phyloP scores from a whole-genome alignment of 805 yeast genomes.

The Hanseniaspora taiwanica region DNA sequence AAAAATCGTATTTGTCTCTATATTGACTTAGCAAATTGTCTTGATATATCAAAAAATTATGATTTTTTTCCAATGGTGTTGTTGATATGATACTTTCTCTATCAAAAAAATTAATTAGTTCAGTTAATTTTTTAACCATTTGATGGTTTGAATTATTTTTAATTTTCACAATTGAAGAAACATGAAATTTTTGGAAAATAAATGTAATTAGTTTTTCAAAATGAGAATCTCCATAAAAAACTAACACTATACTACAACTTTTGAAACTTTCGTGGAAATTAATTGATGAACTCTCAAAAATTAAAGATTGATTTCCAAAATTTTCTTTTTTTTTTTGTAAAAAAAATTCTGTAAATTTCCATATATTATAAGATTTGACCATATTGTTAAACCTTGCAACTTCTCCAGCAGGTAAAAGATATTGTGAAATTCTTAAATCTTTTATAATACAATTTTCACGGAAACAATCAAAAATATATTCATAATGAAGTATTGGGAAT shows the following conservation, averaged over 20 bases:
- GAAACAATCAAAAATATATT: conserved; percentile 41
- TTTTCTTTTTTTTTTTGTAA: too few species aligned
- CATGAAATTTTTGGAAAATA: conserved; percentile 12
- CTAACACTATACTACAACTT: conserved; percentile 11
- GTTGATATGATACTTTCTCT: too few species aligned
- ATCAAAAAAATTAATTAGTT: too few species aligned
- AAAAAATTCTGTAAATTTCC: conserved; percentile 27
- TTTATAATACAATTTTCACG: conserved; percentile 7
- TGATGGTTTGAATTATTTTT: not conserved
- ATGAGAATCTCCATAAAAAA: conserved; percentile 24
- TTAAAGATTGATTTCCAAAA: too few species aligned
- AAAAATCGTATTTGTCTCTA: not conserved
- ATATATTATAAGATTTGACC: conserved; percentile 37
- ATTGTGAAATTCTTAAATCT: conserved; percentile 32
- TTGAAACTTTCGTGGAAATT: conserved; percentile 17
- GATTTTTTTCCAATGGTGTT: too few species aligned
- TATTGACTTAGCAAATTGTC: not conserved
- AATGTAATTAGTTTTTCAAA: conserved; percentile 17
- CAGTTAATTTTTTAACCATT: not conserved
- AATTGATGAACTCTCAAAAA: conserved; percentile 25
- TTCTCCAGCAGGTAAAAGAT: conserved; percentile 61
- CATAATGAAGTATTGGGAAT: conserved; percentile 68
- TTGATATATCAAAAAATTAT: not conserved
- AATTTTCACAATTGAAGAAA: not conserved
- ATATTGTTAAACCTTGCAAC: conserved; percentile 32